Evolutionary conservation across 73 alveolate species (phyloP).

Genomic region (Uronychia binucleata): DNA sequence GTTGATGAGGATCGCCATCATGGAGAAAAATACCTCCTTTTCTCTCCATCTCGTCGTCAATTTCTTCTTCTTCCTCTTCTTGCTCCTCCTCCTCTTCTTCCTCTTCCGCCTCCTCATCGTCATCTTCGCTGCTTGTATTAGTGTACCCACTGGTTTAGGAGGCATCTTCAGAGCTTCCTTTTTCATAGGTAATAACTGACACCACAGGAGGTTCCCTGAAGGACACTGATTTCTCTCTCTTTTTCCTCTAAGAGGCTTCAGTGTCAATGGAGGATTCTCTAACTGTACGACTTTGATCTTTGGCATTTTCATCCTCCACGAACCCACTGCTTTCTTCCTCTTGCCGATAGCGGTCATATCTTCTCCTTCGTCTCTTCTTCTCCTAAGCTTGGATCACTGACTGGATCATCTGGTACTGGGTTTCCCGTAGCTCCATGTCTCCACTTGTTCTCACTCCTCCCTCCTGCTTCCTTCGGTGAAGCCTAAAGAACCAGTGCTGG

Average conservation of each 20-base stretch:
- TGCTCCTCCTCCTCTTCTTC: neutral
- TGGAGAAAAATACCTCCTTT: too few species aligned
- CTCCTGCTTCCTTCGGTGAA: neutral
- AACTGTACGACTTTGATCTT: too few species aligned
- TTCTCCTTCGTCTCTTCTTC: neutral
- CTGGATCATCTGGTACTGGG: too few species aligned
- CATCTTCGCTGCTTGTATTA: neutral
- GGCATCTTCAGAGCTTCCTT: neutral
- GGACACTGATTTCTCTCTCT: neutral
- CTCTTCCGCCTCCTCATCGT: neutral
- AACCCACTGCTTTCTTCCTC: neutral
- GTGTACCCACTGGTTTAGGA: neutral
- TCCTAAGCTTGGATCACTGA: neutral
- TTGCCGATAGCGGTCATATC: neutral
- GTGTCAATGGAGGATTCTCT: neutral
- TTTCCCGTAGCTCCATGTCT: neutral
- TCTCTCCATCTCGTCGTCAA: too few species aligned
- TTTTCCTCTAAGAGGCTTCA: neutral
- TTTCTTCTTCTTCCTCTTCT: neutral
- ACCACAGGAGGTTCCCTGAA: neutral
- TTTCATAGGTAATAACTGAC: neutral
- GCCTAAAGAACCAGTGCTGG: neutral
- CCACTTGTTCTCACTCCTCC: neutral
- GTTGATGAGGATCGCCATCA: too few species aligned
- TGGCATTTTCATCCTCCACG: neutral